Evolutionary conservation across 1,284 basidiomycete genomes (phyloP).

Genomic region (Boletus hoseneyae): DNA sequence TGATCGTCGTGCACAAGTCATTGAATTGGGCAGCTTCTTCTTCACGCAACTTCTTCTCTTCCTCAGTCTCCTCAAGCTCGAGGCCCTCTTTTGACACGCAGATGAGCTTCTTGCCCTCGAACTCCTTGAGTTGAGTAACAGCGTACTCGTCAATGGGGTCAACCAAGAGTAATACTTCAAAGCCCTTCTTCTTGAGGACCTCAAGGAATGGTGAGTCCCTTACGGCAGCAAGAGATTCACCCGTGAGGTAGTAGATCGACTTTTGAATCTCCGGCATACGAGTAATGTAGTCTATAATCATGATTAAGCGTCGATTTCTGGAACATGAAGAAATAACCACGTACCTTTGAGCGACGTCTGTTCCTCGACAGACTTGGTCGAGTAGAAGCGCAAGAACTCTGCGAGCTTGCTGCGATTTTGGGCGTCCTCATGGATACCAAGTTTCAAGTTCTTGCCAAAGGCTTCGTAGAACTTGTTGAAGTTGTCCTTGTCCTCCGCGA

Average conservation of each 20-base stretch:
- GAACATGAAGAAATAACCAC: slow-evolving; percentile 19
- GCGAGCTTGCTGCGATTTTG: slow-evolving; percentile 99
- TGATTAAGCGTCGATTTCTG: slow-evolving; percentile 4
- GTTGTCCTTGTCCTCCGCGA: slow-evolving; percentile 99
- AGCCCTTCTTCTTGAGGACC: slow-evolving; percentile 99
- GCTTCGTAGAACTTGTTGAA: slow-evolving; percentile 96
- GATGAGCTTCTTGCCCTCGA: slow-evolving; percentile 96
- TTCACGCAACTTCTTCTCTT: slow-evolving; percentile 94
- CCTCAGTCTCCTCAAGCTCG: slow-evolving; percentile 98
- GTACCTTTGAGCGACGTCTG: slow-evolving; percentile 89
- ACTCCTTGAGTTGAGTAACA: slow-evolving; percentile 98
- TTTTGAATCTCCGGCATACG: slow-evolving; percentile 99
- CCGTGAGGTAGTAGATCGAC: slow-evolving; percentile 99
- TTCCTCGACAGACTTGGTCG: slow-evolving; percentile 94
- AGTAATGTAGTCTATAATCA: slow-evolving; percentile 87
- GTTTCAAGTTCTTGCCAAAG: slow-evolving; percentile 97
- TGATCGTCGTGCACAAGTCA: slow-evolving; percentile 92
- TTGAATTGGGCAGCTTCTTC: slow-evolving; percentile 83
- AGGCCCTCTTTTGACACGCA: slow-evolving; percentile 99
- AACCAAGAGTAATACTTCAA: slow-evolving; percentile 96
- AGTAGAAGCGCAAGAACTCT: slow-evolving; percentile 98
- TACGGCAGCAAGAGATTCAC: slow-evolving; percentile 91
- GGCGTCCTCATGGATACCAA: slow-evolving; percentile 99
- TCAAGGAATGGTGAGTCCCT: slow-evolving; percentile 99
- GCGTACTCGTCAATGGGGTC: slow-evolving; percentile 99